These are phyloP conservation scores for Begonia fuchsioides DNA, from an alignment of 306 rosid species.

Conservation along the genomic window DNA sequence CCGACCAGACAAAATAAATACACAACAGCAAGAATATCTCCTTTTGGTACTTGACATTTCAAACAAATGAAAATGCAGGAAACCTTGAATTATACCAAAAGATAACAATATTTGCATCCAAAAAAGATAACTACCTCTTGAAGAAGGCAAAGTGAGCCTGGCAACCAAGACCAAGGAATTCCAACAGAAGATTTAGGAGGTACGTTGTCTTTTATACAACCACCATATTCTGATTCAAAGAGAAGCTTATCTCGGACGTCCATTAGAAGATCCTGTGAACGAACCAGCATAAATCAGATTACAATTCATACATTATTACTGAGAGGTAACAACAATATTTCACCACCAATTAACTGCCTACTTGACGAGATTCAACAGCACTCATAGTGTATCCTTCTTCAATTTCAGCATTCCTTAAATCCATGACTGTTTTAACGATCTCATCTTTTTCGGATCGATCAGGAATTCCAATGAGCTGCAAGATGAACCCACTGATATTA, in stretches of 20 bases:
- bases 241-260: slow-evolving; percentile 97
- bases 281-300: slow-evolving; percentile 6
- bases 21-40: too few species aligned
- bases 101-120: too few species aligned
- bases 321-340: neutral
- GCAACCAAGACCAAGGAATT: slow-evolving; percentile 86
- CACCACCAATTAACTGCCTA: slow-evolving; percentile 18
- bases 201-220: slow-evolving; percentile 60
- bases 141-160: slow-evolving; percentile 87
- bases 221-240: slow-evolving; percentile 91
- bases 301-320: neutral
- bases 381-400: slow-evolving; percentile 83
- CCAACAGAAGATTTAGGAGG: slow-evolving; percentile 71
- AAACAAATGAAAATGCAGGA: too few species aligned
- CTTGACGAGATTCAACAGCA: slow-evolving; percentile 70
- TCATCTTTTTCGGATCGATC: slow-evolving; percentile 91
- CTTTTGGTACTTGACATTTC: too few species aligned
- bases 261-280: slow-evolving; percentile 63
- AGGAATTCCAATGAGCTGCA: slow-evolving; percentile 81
- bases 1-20: too few species aligned
- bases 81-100: too few species aligned
- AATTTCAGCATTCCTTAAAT: slow-evolving; percentile 62
- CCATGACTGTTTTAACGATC: slow-evolving; percentile 85
- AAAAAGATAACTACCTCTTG: slow-evolving; percentile 50
- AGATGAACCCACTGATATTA: slow-evolving; percentile 9